Percentiles rank a stretch among this genome's conserved stretches.
Evolutionary conservation across 306 rosid genomes (phyloP).

Genomic region (Corylus avellana): DNA sequence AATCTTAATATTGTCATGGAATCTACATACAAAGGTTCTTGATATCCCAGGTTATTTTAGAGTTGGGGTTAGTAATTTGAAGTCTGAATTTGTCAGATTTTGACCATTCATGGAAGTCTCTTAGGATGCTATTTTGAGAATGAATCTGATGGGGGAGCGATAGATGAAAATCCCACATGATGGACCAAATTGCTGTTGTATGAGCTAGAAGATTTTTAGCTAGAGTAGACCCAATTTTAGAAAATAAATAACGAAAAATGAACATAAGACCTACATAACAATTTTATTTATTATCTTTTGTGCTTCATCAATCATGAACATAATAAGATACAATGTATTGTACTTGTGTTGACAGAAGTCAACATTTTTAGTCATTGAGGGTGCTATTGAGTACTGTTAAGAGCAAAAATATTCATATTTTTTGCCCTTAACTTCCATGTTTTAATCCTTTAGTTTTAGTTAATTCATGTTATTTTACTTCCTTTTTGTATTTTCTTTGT

Average conservation of each 20-base stretch:
- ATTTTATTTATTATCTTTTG: background rate
- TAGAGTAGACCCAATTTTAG: background rate
- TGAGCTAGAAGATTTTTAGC: background rate
- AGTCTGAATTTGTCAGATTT: no score
- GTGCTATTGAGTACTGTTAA: slow-evolving; percentile 64
- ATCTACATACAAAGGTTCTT: background rate
- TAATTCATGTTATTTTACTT: no score
- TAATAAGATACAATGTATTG: background rate
- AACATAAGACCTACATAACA: background rate
- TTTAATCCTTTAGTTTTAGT: no score
- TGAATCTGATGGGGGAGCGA: no score
- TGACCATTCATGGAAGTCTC: no score
- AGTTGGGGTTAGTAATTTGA: background rate
- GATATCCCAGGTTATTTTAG: background rate
- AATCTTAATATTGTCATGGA: background rate
- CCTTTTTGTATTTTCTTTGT: no score
- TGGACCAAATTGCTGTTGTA: no score
- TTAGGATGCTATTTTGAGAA: no score
- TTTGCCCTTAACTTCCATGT: no score
- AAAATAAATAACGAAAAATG: background rate
- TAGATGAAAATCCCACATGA: background rate
- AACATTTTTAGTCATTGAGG: slow-evolving; percentile 95
- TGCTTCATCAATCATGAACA: background rate
- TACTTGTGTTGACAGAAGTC: slow-evolving; percentile 61
- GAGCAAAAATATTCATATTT: no score